Conservation (phyloP, 139 green algal genomes). For the Dunaliella primolecta region DNA sequence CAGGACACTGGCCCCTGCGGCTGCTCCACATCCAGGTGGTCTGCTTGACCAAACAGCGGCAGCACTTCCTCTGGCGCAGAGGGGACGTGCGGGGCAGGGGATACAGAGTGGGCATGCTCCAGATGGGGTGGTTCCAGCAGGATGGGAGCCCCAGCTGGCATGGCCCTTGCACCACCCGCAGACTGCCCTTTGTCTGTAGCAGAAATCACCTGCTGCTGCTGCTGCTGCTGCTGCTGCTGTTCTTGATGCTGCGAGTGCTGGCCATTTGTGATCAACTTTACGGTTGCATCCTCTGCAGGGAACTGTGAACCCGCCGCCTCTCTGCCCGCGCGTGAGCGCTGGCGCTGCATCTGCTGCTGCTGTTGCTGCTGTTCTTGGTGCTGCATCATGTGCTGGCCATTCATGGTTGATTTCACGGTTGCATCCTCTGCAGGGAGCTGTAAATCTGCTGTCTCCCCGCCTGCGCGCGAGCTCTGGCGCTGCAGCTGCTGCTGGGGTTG, state of each 20-base stretch:
- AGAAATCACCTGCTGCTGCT: neutral
- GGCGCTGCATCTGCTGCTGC: no score
- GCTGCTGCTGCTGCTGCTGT: neutral
- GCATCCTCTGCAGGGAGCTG: no score
- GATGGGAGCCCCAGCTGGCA: neutral
- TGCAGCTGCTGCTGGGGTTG: no score
- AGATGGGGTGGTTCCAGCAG: neutral
- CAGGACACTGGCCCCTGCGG: neutral
- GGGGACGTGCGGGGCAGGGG: neutral
- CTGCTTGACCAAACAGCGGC: neutral
- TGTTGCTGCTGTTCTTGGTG: no score
- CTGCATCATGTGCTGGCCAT: no score
- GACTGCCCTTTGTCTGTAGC: neutral
- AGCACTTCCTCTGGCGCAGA: neutral
- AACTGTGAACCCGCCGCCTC: no score
- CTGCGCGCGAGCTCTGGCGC: no score
- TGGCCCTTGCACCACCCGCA: neutral
- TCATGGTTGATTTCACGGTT: no score
- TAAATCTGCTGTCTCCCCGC: no score
- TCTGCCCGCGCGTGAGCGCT: no score
- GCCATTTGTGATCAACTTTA: neutral
- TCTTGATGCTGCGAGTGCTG: neutral
- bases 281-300: no score
- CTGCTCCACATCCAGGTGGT: neutral
- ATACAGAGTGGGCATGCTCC: neutral